Base-by-base conservation (phyloP, 805 yeast genomes). In the Candida nonsorbophila region DNA sequence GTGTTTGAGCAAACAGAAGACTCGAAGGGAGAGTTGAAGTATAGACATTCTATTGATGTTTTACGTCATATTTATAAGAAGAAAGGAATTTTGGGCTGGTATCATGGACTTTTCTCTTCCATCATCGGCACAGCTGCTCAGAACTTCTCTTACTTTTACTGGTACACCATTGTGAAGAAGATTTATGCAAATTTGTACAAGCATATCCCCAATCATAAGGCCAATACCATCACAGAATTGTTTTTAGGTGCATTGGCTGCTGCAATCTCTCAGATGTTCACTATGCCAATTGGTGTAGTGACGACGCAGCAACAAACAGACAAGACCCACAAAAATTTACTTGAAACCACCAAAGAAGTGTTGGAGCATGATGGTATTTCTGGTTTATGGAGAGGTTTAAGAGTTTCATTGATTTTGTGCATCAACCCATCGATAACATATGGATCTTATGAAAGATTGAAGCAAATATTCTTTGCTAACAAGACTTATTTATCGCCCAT, bases 351-450 rank as follows among this genome's bases (percentile, higher is more conserved):
- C 21, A 47, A 67, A 34, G 73, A 75, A 28, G 75, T 84, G 28
- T 52, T 74, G 20, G 57, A 61, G 13, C 76, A 76, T 16, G 84
- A 82, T 42, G 90, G 92, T 4, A 39, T 77, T 20, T 53, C 69
- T 13, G 90, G 90, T 0, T 72, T 84, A 35, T 85, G 94, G 94
- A 71, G 77, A 41, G 95, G 95, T 0, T 67, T 85, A 33, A 80
- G 84, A 52, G 94, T 86, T 6, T 76, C 85, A 6, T 54, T 84
- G 45, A 81, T 84, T 7, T 68, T 85, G 28, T 84, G 90, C 12
- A 62, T 80, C 28, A 85, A 85, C 56, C 95, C 95, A 3, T 78
- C 92, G 22, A 85, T 85, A 49, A 85, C 95, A 3, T 85, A 84
- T 49, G 90, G 94, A 6, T 67, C 86, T 3, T 81, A 74, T 52